phyloP scores from a whole-genome alignment of 352 stramenopile species.

The Aphanomyces cochlioides region DNA sequence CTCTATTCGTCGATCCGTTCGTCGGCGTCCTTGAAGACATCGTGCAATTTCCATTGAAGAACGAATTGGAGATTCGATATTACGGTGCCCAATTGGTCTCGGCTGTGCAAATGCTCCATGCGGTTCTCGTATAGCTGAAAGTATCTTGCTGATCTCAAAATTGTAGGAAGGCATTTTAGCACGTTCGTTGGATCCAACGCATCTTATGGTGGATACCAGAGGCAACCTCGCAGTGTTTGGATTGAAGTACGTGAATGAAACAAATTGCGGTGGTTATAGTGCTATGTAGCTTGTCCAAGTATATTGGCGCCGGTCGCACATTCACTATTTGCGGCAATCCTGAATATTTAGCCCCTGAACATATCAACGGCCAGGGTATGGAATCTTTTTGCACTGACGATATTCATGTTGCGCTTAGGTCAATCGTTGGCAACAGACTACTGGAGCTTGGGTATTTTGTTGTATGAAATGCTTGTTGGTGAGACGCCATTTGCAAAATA shows the following conservation, averaged over 20 bases:
- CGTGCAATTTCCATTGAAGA: conserved; percentile 56
- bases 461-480: conserved; percentile 91
- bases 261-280: not conserved
- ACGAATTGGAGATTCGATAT: conserved; percentile 77
- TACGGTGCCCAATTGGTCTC: conserved; percentile 83
- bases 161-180: conserved; percentile 72
- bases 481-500: conserved; percentile 84
- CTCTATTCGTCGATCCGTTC: conserved; percentile 77
- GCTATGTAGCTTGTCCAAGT: conserved; percentile 67
- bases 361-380: conserved; percentile 82
- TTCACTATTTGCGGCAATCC: conserved; percentile 85
- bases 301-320: conserved; percentile 73
- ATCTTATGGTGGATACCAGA: conserved; percentile 73
- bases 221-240: conserved; percentile 83
- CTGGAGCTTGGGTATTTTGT: conserved; percentile 91
- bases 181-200: conserved; percentile 70
- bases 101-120: conserved; percentile 76
- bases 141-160: no score
- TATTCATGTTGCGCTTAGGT: conserved; percentile 35
- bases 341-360: conserved; percentile 79
- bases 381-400: not conserved
- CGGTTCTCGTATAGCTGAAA: conserved; percentile 34
- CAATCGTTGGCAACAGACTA: conserved; percentile 88
- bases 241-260: conserved; percentile 44
- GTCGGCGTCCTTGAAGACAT: conserved; percentile 80